Base-by-base conservation (phyloP, 768 basidiomycete species). In the Clavulina sp. region DNA sequence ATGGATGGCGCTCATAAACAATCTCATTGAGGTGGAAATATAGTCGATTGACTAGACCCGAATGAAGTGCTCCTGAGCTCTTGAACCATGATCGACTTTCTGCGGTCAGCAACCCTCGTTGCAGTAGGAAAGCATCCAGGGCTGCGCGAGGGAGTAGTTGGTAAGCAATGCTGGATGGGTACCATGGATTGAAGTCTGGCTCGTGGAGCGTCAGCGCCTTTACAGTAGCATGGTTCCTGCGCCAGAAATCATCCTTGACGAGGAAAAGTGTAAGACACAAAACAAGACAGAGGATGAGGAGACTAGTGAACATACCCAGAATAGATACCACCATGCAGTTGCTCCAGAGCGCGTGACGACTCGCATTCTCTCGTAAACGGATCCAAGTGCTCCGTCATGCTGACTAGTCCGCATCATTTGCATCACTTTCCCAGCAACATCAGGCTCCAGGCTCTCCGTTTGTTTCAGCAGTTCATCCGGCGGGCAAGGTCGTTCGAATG, bases 261-360 rank as follows among this genome's bases (percentile, higher is more conserved):
- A 46, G 26, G 16, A 7, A 7, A 13, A 7, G 26, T 28, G 9
- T 13, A 26, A 9, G 43, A 7, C 7, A 16, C 43, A 13, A 7
- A 9, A 7, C 24, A 46, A 16, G 34, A 4, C 2, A 23, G 16
- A 4, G n/a, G 3, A 28, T 30, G 21, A 19, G 19, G 34, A 19
- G 19, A 38, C 9, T 18, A 41, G 23, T 16, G 28, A 7, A 60
- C 73, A 57, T 48, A 83, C 82, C 80, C 80, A 85, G 57, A 82
- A 76, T 9, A 84, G 68, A 57, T 80, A 84, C 84, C 84, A 87
- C 78, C 81, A 84, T 2, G 75, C 73, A 3, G 72, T 64, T 1
- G 75, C 61, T 56, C 71, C 68, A 1, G 73, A 71, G 5, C 58
- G 57, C 1, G 74, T 67, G 30, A 81, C 77, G 19, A 66, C 67